Conservation (phyloP, 768 basidiomycete genomes). For the Tricholomella constricta region DNA sequence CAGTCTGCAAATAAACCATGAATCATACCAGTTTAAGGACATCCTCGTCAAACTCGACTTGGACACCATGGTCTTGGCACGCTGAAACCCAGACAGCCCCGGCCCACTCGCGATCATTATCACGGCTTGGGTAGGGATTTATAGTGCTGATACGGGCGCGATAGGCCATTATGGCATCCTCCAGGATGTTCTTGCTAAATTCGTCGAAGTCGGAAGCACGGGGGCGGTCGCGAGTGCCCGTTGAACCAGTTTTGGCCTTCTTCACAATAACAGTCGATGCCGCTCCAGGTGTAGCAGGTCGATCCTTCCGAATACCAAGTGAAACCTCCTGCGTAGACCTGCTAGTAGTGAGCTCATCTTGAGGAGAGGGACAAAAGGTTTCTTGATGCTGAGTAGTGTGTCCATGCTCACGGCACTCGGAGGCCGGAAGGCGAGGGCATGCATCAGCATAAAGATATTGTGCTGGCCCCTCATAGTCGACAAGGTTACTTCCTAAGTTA, state of each 20-base stretch:
- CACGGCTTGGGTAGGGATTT: neutral
- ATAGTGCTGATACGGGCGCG: neutral
- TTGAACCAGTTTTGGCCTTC: neutral
- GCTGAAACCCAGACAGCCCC: neutral
- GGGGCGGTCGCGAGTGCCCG: neutral
- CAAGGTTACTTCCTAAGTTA: neutral
- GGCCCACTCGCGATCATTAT: neutral
- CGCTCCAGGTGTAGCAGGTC: neutral
- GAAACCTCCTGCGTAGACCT: neutral
- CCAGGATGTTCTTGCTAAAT: neutral
- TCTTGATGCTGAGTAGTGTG: neutral
- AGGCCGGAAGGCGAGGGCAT: neutral
- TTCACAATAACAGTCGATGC: neutral
- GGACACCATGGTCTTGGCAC: neutral
- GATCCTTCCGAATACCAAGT: slow-evolving; percentile 3
- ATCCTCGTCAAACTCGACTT: slow-evolving; percentile 3
- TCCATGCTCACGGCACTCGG: neutral
- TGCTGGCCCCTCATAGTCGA: neutral
- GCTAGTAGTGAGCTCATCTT: neutral
- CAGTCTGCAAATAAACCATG: neutral
- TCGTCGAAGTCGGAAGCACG: slow-evolving; percentile 2
- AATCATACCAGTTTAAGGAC: slow-evolving; percentile 2
- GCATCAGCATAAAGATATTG: neutral
- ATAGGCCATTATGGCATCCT: neutral
- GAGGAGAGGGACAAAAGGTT: too few relatives aligned